Conservation (phyloP, 441 rosid species). For the Gossypium gossypioides region DNA sequence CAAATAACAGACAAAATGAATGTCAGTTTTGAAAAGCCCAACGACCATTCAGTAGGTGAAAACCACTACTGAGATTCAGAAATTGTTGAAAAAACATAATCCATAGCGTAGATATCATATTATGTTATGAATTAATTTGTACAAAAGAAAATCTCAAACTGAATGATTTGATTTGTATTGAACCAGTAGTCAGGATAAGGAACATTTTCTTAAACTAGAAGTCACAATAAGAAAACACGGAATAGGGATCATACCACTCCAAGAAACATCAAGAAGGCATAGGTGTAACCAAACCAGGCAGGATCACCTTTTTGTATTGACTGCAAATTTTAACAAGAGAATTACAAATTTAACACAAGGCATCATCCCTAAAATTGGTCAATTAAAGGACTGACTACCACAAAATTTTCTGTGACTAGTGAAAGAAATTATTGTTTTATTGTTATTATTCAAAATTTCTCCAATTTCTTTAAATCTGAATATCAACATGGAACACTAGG, state of each 20-base stretch:
- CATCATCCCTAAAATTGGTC: not conserved
- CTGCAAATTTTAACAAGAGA: slow-evolving; percentile 35
- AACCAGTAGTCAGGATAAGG: too few species aligned
- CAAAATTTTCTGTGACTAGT: not conserved
- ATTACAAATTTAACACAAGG: not conserved
- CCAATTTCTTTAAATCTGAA: not conserved
- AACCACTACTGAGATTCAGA: not conserved
- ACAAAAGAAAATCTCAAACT: not conserved
- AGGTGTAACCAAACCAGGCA: slow-evolving; percentile 72
- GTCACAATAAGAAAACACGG: not conserved
- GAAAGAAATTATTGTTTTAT: not conserved
- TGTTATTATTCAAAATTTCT: not conserved
- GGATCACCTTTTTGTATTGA: slow-evolving; percentile 91
- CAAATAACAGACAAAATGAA: not conserved
- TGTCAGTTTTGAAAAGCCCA: not conserved
- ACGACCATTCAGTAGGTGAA: not conserved
- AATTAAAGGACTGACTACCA: not conserved
- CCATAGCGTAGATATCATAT: not conserved
- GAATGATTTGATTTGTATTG: not conserved
- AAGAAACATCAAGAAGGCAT: slow-evolving; percentile 69
- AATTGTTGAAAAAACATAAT: not conserved
- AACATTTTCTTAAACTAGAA: not conserved
- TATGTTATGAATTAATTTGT: not conserved
- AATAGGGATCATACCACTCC: slow-evolving; percentile 64
- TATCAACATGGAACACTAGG: not conserved